Evolutionary conservation across 148 eudicot genomes (phyloP).

Genomic region (Rhododendron simsii): DNA sequence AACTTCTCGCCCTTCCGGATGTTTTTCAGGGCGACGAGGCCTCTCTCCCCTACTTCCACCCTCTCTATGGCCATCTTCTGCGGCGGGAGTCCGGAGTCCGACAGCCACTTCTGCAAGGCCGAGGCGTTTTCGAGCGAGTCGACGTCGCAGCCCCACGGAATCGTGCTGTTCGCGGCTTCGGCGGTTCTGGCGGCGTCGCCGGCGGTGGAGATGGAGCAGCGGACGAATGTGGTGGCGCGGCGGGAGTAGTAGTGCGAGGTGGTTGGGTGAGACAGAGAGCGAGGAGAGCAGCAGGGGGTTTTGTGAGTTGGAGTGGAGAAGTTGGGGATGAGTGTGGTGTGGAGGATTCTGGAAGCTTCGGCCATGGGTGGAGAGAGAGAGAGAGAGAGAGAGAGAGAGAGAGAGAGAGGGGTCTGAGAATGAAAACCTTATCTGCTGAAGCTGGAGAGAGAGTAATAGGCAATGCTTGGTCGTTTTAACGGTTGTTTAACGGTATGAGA

Average conservation of each 20-base stretch:
- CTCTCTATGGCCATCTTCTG: constrained; percentile 82
- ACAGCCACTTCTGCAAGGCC: constrained; percentile 68
- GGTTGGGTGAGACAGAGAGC: neutral
- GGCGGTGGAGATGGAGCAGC: constrained; percentile 44
- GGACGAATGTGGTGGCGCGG: constrained; percentile 6
- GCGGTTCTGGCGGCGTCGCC: constrained; percentile 10
- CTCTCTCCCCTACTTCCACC: constrained; percentile 91
- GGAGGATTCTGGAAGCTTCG: constrained; percentile 42
- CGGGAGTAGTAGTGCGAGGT: neutral
- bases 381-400: neutral
- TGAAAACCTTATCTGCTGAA: constrained; percentile 31
- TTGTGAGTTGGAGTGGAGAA: constrained; percentile 11
- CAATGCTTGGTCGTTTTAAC: neutral
- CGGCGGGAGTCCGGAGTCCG: constrained; percentile 56
- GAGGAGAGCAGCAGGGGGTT: neutral
- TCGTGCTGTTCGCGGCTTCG: neutral
- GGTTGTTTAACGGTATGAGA: constrained; percentile 4
- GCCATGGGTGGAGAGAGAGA: constrained; percentile 37
- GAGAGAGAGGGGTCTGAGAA: neutral
- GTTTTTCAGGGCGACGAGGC: constrained; percentile 79
- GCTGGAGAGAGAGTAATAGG: neutral
- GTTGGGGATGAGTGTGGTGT: constrained; percentile 32
- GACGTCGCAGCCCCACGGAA: constrained; percentile 83
- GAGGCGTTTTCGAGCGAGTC: constrained; percentile 78
- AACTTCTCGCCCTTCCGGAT: constrained; percentile 79